These are phyloP conservation scores for Sisymbrium irio DNA, from an alignment of 345 rosid species.

Conservation along the genomic window DNA sequence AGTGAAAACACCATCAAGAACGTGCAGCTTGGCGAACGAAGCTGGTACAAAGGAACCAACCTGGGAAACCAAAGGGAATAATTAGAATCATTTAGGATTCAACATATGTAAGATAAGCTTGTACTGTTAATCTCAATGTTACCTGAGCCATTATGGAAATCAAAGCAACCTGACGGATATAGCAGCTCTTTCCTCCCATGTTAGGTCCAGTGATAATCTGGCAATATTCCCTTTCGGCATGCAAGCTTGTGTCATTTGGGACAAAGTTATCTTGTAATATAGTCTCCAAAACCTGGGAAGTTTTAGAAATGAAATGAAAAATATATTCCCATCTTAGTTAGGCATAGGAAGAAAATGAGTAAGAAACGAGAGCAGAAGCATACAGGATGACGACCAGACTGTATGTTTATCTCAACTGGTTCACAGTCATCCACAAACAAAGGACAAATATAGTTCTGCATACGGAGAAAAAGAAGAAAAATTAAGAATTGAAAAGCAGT, in stretches of 20 bases:
- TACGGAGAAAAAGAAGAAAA: not conserved
- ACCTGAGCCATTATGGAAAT: constrained; percentile 97
- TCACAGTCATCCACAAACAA: constrained; percentile 58
- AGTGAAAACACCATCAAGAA: constrained; percentile 80
- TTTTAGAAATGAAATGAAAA: not conserved
- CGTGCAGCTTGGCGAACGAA: constrained; percentile 66
- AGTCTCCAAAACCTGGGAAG: constrained; percentile 73
- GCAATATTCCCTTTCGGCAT: constrained; percentile 60
- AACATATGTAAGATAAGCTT: not conserved
- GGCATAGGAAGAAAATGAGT: not conserved
- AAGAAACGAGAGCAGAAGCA: constrained; percentile 17
- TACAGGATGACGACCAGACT: constrained; percentile 88
- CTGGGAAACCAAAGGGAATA: constrained; percentile 37
- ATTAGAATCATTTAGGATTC: not conserved
- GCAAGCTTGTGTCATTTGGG: constrained; percentile 83
- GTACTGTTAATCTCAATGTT: not conserved
- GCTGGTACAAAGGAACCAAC: constrained; percentile 99
- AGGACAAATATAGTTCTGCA: constrained; percentile 81
- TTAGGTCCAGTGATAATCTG: constrained; percentile 96
- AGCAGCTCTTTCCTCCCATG: constrained; percentile 99
- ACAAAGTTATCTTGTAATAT: constrained; percentile 73
- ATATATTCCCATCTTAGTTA: not conserved
- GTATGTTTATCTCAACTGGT: constrained; percentile 68
- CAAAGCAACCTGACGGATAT: constrained; percentile 95
- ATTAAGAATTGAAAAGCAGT: not conserved